Percentiles rank a stretch among this genome's conserved stretches.
phyloP scores from a whole-genome alignment of 495 filamentous ascomycete species.

The Podospora bellae-mahoneyi region DNA sequence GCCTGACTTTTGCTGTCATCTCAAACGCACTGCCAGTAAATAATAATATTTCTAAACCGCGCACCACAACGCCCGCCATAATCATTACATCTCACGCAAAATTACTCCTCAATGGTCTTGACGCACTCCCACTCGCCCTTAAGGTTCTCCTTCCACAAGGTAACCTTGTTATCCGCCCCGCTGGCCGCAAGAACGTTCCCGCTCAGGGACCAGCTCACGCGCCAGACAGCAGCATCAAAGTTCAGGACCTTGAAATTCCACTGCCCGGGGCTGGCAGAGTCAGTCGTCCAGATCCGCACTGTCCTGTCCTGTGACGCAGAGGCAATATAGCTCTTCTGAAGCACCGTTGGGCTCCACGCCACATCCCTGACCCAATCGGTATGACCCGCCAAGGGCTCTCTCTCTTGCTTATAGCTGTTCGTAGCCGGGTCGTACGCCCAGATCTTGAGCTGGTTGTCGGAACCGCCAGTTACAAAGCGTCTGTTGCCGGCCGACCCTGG shows the following conservation, averaged over 20 bases:
- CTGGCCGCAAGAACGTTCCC: conserved; percentile 94
- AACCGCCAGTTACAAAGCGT: conserved; percentile 89
- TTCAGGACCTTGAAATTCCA: conserved; percentile 81
- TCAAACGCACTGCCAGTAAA: conserved; percentile 1
- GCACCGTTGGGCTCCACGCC: conserved; percentile 89
- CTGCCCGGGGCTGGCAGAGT: conserved; percentile 54
- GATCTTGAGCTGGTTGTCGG: conserved; percentile 87
- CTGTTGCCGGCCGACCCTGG: conserved; percentile 57
- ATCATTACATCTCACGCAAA: conserved; percentile 10
- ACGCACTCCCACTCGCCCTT: conserved; percentile 88
- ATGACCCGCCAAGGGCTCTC: conserved; percentile 66
- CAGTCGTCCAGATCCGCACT: conserved; percentile 91
- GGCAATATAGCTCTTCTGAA: conserved; percentile 94
- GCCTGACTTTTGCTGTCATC: conserved; percentile 4
- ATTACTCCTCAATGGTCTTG: conserved; percentile 90
- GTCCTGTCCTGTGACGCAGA: conserved; percentile 94
- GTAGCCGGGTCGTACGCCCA: conserved; percentile 60
- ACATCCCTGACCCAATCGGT: conserved; percentile 98
- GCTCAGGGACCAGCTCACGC: conserved; percentile 95
- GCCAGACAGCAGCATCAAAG: conserved; percentile 88
- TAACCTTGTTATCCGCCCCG: conserved; percentile 95
- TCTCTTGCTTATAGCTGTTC: conserved; percentile 52
- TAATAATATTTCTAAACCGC: not conserved
- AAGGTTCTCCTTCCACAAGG: conserved; percentile 79
- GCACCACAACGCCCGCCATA: conserved; percentile 12